Percentiles rank a stretch among this genome's conserved stretches.
These are phyloP conservation scores for Eucalyptus cloeziana DNA, from an alignment of 345 rosid species.

Conservation along the genomic window DNA sequence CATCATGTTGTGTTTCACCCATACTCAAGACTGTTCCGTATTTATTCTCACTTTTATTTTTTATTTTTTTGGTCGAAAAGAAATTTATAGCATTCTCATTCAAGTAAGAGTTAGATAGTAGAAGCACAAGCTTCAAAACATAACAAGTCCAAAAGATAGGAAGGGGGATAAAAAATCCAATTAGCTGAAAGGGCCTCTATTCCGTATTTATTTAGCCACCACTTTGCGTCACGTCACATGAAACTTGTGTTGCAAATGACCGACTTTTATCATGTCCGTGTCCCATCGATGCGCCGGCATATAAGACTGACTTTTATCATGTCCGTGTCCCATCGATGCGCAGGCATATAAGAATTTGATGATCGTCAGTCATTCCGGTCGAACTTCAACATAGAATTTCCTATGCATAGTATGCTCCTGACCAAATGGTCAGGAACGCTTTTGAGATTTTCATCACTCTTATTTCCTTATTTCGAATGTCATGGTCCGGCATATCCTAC, in stretches of 20 bases:
- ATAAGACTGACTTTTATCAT: neutral
- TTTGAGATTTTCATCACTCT: neutral
- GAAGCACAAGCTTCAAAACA: no score
- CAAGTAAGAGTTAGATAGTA: no score
- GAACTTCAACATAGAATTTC: neutral
- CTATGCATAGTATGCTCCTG: neutral
- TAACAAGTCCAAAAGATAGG: no score
- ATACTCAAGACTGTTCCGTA: neutral
- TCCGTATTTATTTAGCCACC: neutral
- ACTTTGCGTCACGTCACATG: rapidly evolving
- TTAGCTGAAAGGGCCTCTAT: no score
- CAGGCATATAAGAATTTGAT: neutral
- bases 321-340: neutral
- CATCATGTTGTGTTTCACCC: neutral
- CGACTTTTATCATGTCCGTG: neutral
- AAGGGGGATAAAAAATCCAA: no score
- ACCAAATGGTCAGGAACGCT: neutral
- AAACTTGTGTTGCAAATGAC: neutral
- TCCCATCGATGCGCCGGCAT: neutral
- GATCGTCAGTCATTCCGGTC: neutral
- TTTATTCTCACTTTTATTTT: neutral
- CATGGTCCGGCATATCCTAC: neutral
- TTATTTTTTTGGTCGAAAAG: no score
- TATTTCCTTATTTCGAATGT: neutral
- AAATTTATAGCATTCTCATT: no score